Percentiles rank a stretch among this genome's conserved stretches.
Evolutionary conservation across 2,329 filamentous ascomycete genomes (phyloP).

Genomic region (Calcarisporium arbuscula): DNA sequence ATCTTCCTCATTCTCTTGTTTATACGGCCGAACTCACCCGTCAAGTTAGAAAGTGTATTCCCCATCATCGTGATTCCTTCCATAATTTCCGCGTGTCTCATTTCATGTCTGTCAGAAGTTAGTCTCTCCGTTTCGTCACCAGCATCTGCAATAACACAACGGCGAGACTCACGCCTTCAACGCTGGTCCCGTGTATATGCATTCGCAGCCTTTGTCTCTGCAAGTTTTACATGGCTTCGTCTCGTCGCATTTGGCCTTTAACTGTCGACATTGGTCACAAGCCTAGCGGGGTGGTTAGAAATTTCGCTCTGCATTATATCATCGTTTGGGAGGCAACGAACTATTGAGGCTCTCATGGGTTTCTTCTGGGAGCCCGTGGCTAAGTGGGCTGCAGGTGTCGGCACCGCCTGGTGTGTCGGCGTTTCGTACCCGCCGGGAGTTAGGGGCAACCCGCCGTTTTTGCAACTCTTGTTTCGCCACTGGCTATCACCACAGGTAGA

Average conservation of each 20-base stretch:
- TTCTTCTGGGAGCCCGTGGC: conserved; percentile 44
- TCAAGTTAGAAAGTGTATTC: conserved; percentile 26
- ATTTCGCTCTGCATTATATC: background rate
- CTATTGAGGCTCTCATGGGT: conserved; percentile 57
- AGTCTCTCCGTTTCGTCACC: too few relatives aligned
- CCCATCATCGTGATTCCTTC: conserved; percentile 41
- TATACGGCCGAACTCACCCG: conserved; percentile 29
- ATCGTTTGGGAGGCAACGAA: conserved; percentile 19
- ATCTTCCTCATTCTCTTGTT: conserved; percentile 29
- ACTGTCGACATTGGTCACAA: conserved; percentile 78
- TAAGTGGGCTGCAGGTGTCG: conserved; percentile 31
- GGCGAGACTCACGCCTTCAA: conserved; percentile 70
- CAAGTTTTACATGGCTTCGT: conserved; percentile 78
- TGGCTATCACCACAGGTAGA: conserved; percentile 36
- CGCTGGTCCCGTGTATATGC: conserved; percentile 83
- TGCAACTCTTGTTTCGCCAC: conserved; percentile 47
- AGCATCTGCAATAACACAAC: too few relatives aligned
- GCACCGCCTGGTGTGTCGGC: conserved; percentile 32
- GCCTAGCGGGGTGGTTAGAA: conserved; percentile 49
- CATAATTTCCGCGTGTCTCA: conserved; percentile 52
- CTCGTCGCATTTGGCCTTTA: conserved; percentile 90
- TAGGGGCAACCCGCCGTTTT: conserved; percentile 38
- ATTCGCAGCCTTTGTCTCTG: conserved; percentile 75
- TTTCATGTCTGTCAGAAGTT: conserved; percentile 37
- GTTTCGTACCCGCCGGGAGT: conserved; percentile 36